These are phyloP conservation scores for Microdochium paspali DNA, from an alignment of 2,329 filamentous ascomycete species.

Conservation along the genomic window DNA sequence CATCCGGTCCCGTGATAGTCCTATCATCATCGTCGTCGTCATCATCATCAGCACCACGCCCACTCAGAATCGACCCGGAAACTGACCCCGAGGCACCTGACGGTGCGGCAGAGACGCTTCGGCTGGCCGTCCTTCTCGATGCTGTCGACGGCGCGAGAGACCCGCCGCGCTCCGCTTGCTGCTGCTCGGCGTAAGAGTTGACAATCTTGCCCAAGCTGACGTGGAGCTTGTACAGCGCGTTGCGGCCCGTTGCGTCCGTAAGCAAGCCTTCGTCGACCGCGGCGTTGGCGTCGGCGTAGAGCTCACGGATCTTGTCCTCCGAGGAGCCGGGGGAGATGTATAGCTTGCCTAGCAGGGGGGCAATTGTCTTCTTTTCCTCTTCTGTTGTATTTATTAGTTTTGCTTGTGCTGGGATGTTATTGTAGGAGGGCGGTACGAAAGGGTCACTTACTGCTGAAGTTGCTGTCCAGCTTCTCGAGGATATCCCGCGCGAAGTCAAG, in stretches of 20 bases:
- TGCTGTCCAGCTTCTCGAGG: constrained; percentile 61
- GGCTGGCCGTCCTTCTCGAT: constrained; percentile 9
- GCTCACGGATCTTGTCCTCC: constrained; percentile 45
- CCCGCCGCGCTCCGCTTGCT: no score
- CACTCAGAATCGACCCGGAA: no score
- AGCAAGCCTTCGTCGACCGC: constrained; percentile 55
- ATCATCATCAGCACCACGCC: no score
- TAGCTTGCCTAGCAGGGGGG: constrained; percentile 72
- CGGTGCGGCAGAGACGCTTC: constrained; percentile 10
- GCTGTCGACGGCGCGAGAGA: no score
- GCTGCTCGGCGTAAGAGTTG: constrained; percentile 26
- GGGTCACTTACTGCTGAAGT: constrained; percentile 58
- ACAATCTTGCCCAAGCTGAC: constrained; percentile 59
- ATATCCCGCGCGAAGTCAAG: constrained; percentile 69
- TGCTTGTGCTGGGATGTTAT: no score
- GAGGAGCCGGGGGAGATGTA: constrained; percentile 62
- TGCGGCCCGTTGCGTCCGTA: constrained; percentile 51
- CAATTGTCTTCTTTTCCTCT: constrained; percentile 78
- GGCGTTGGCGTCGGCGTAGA: constrained; percentile 48
- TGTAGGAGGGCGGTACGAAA: no score
- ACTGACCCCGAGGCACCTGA: no score
- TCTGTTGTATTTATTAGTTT: constrained; percentile 36
- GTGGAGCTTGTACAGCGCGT: constrained; percentile 60
- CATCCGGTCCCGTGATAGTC: background rate
- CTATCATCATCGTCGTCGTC: background rate